Evolutionary conservation across 805 yeast species (phyloP).

Genomic region (Hanseniaspora thailandica): DNA sequence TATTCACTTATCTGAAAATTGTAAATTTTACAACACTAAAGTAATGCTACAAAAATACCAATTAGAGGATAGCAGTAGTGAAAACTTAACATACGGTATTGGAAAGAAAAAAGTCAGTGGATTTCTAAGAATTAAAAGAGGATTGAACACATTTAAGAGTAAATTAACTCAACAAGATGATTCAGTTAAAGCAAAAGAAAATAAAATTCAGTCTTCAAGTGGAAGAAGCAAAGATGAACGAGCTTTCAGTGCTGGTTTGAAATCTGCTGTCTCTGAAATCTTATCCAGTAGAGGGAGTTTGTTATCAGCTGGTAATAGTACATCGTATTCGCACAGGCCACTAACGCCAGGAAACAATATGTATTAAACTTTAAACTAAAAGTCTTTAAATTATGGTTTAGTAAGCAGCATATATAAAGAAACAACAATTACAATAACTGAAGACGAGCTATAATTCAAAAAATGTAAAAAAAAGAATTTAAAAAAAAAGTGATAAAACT

Average conservation of each 20-base stretch:
- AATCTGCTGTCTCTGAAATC: neutral
- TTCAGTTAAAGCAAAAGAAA: neutral
- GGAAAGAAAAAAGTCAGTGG: conserved; percentile 33
- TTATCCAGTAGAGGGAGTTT: conserved; percentile 3
- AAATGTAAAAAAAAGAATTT: neutral
- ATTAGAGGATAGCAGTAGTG: conserved; percentile 63
- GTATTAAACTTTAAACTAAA: no score
- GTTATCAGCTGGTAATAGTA: neutral
- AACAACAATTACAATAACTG: neutral
- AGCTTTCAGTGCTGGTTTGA: neutral
- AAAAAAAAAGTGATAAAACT: neutral
- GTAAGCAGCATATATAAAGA: neutral
- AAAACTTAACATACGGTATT: conserved; percentile 48
- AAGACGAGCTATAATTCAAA: no score
- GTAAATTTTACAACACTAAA: conserved; percentile 44
- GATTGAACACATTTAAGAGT: neutral
- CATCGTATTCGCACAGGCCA: neutral
- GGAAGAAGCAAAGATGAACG: neutral
- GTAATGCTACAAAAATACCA: conserved; percentile 43
- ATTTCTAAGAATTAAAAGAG: conserved; percentile 18
- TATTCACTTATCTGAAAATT: conserved; percentile 47
- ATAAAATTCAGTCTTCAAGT: neutral
- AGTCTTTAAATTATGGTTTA: no score
- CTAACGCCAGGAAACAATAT: neutral
- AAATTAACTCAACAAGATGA: neutral